Base-by-base conservation (phyloP, 352 stramenopile species). In the Phytophthora pseudosyringae region DNA sequence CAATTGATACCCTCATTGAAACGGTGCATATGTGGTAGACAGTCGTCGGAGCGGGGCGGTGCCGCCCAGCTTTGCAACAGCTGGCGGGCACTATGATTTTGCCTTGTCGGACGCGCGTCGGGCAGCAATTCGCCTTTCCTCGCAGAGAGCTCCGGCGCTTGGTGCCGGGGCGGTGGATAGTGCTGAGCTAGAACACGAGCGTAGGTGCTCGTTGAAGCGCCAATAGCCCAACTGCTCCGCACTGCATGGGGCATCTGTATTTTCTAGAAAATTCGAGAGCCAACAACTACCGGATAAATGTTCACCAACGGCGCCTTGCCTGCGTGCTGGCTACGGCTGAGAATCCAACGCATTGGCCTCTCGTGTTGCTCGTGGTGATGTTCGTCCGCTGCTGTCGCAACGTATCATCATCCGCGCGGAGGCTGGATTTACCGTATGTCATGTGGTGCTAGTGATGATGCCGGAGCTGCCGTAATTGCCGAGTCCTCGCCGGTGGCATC, bases 201-300 rank as follows among this genome's bases (percentile, higher is more conserved):
- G 35, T 2, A 36, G 18, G 25, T 21, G 7, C 53, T 44, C 40
- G 31, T 53, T 26, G 21, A 21, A 21, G 21, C 21, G 21, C 21
- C 21, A 21, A 2, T n/a, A 21, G 21, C 21, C 2, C 21, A 2
- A 13, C 53, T 61, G 41, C 21, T 18, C 41, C 40, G 38, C 29
- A 13, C 44, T 47, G 44, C n/a, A 52, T 39, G 13, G n/a, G 3
- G 21, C 35, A 47, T 36, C 36, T 59, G 36, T 40, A 16, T 53
- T 46, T 55, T 63, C 55, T 63, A 54, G 44, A 63, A 63, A 63
- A 55, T 63, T 63, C 33, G 55, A 56, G 40, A 50, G 28, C 9
- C 13, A 13, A 38, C n/a, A 36, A 41, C 18, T 39, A 52, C 21
- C 15, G 18, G 15, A 35, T 32, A 21, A 15, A 26, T 11, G 16